Percentiles rank a stretch among this genome's conserved stretches.
phyloP scores from a whole-genome alignment of 148 eudicot species.

The Rhododendron ferrugineum region DNA sequence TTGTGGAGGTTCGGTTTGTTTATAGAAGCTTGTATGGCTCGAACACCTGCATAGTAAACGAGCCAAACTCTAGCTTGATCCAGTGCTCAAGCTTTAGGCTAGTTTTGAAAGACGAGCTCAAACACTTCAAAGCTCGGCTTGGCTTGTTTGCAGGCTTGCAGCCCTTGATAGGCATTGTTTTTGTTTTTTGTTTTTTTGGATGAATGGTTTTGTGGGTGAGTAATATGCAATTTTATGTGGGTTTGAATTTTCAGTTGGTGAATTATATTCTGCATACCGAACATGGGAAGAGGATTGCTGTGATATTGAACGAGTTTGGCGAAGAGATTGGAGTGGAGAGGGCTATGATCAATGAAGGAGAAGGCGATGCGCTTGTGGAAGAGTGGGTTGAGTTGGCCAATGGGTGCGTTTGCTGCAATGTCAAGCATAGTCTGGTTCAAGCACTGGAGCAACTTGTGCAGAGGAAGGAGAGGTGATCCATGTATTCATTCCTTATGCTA shows the following conservation, averaged over 20 bases:
- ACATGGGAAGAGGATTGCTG: constrained; percentile 91
- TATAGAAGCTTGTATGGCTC: no score
- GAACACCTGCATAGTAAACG: not conserved
- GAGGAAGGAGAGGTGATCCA: constrained; percentile 60
- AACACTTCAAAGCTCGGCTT: not conserved
- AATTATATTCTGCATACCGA: constrained; percentile 67
- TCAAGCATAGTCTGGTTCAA: constrained; percentile 90
- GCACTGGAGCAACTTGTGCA: constrained; percentile 93
- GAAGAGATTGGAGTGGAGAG: constrained; percentile 94
- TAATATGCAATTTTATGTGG: not conserved
- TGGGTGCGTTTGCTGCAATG: constrained; percentile 96
- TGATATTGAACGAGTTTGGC: constrained; percentile 92
- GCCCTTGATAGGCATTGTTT: not conserved
- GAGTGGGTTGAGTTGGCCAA: constrained; percentile 96
- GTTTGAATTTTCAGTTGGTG: constrained; percentile 53
- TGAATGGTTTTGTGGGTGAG: not conserved
- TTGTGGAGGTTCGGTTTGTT: no score
- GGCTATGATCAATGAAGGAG: constrained; percentile 95
- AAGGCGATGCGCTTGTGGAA: constrained; percentile 78
- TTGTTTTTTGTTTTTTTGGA: not conserved
- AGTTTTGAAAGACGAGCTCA: not conserved
- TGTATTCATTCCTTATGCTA: not conserved
- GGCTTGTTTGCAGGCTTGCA: not conserved
- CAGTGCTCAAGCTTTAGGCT: not conserved
- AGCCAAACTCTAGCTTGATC: not conserved